Conservation (phyloP, 2,329 filamentous ascomycete genomes). For the Epichloe hybrida region DNA sequence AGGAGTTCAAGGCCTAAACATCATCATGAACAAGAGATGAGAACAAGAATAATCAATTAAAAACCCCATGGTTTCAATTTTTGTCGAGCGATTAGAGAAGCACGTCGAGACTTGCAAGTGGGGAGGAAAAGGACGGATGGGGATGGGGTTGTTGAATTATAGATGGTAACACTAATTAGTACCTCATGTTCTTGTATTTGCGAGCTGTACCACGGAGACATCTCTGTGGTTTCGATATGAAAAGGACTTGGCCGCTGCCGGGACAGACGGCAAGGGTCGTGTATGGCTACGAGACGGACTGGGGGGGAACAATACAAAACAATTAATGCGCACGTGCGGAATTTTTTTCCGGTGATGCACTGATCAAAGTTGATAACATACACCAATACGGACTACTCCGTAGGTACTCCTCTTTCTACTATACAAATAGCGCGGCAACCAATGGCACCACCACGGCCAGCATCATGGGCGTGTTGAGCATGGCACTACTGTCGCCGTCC, state of each 20-base stretch:
- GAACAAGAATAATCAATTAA: not conserved
- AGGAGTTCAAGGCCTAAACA: constrained; percentile 46
- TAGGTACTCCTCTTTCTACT: constrained; percentile 6
- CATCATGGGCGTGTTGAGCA: constrained; percentile 17
- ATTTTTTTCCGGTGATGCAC: no score
- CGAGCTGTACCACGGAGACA: constrained; percentile 18
- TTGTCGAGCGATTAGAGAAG: not conserved
- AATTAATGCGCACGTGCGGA: no score
- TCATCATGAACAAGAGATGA: not conserved
- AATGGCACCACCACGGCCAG: constrained; percentile 21
- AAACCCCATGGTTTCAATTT: not conserved
- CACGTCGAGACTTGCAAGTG: not conserved
- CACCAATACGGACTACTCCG: no score
- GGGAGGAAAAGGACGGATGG: not conserved
- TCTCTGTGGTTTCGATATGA: not conserved
- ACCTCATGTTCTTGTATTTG: constrained; percentile 20
- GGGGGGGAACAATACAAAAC: no score
- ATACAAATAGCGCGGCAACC: constrained; percentile 20
- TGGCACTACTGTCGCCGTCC: constrained; percentile 15
- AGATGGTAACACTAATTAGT: constrained; percentile 9
- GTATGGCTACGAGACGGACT: constrained; percentile 2
- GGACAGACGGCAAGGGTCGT: constrained; percentile 2
- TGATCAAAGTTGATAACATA: no score
- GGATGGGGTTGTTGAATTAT: constrained; percentile 3
- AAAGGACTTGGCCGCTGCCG: not conserved